These are phyloP conservation scores for Lentinula sp. DNA, from an alignment of 768 basidiomycete genomes.

Conservation along the genomic window DNA sequence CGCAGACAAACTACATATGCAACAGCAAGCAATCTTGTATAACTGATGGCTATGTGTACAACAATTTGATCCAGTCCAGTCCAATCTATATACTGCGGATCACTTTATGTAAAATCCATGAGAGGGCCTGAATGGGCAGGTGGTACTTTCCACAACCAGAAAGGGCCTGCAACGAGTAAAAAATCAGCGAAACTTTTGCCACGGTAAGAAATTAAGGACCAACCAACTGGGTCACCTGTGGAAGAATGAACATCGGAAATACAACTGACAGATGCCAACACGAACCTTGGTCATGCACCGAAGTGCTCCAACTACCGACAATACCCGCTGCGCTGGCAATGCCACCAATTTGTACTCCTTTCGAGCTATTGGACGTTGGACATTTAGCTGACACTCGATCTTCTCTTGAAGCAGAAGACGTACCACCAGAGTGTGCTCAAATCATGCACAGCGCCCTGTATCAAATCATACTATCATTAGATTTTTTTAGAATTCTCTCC, in stretches of 20 bases:
- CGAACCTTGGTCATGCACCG: conserved; percentile 49
- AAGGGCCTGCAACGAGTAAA: conserved; percentile 42
- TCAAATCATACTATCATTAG: conserved; percentile 10
- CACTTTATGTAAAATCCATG: conserved; percentile 18
- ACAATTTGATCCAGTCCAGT: not conserved
- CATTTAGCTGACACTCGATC: not conserved
- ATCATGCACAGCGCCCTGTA: conserved; percentile 49
- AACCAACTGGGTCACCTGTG: conserved; percentile 62
- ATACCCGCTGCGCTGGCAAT: conserved; percentile 62
- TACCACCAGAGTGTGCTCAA: conserved; percentile 56
- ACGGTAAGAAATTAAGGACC: conserved; percentile 11
- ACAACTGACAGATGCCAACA: not conserved
- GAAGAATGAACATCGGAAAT: not conserved
- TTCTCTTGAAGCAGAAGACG: conserved; percentile 7
- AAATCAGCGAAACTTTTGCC: conserved; percentile 6
- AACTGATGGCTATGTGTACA: not conserved
- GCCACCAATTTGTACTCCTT: conserved; percentile 62
- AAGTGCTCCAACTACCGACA: conserved; percentile 65
- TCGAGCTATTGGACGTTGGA: conserved; percentile 36
- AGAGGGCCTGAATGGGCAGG: conserved; percentile 29
- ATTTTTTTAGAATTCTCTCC: not conserved
- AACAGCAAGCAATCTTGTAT: no score
- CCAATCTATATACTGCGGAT: not conserved
- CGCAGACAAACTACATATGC: no score
- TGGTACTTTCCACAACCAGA: conserved; percentile 65